A percentile compares a stretch with the other conserved stretches of the same genome.
phyloP scores from a whole-genome alignment of 2,329 filamentous ascomycete genomes.

The Macroventuria anomochaeta region DNA sequence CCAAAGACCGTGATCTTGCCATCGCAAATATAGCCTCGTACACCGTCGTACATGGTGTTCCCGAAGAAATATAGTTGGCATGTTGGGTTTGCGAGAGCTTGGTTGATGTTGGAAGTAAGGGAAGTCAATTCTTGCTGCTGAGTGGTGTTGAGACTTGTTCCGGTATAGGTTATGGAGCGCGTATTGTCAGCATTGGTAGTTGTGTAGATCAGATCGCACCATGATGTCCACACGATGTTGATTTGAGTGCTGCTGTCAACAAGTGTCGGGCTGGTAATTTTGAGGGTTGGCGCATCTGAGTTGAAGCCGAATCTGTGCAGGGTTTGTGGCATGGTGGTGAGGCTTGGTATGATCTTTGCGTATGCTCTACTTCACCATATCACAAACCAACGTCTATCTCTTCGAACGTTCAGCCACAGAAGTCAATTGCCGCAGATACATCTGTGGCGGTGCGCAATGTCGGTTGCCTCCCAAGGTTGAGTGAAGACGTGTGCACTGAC shows the following conservation, averaged over 20 bases:
- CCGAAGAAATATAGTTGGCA: conserved; percentile 26
- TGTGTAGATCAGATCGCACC: conserved; percentile 38
- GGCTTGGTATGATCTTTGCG: neutral
- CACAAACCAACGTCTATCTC: neutral
- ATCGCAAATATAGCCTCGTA: conserved; percentile 25
- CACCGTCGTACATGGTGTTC: conserved; percentile 26
- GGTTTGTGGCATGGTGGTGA: conserved; percentile 1
- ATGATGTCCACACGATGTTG: conserved; percentile 32
- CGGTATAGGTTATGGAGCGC: conserved; percentile 25
- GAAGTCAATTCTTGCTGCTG: conserved; percentile 11
- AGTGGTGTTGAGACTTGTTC: conserved; percentile 21
- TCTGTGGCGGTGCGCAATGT: conserved; percentile 7
- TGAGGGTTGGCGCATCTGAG: neutral
- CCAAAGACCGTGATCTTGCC: conserved; percentile 19
- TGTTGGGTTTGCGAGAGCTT: neutral
- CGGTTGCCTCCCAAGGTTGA: neutral
- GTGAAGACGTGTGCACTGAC: neutral
- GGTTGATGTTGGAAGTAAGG: neutral
- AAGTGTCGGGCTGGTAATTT: conserved; percentile 1
- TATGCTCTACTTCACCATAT: too few species aligned
- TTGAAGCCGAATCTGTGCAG: conserved; percentile 10
- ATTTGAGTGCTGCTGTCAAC: conserved; percentile 2
- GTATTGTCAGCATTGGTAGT: neutral
- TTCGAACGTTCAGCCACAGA: neutral
- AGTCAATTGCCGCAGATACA: neutral